Conservation (phyloP, 768 basidiomycete species). For the Boletus fagicola region DNA sequence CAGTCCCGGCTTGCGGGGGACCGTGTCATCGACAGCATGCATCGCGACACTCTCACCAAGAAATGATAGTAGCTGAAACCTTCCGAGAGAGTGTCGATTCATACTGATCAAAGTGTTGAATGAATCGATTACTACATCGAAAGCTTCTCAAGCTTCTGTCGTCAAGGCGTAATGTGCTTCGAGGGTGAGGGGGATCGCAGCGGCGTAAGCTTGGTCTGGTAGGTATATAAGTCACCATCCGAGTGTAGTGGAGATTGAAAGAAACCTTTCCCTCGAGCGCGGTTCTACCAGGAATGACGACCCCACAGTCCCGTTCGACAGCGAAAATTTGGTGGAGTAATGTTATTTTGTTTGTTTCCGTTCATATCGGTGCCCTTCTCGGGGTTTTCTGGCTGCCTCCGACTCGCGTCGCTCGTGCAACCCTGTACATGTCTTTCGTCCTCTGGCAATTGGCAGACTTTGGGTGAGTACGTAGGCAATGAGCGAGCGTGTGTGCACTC, state of each 20-base stretch:
- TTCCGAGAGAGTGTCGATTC: background rate
- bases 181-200: background rate
- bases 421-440: slow-evolving; percentile 3
- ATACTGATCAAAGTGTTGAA: background rate
- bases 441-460: slow-evolving; percentile 10
- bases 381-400: slow-evolving; percentile 9
- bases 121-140: background rate
- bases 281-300: background rate
- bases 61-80: background rate
- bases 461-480: slow-evolving; percentile 5
- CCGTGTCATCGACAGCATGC: background rate
- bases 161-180: background rate
- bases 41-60: background rate
- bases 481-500: background rate
- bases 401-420: background rate
- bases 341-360: background rate
- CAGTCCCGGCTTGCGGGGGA: background rate
- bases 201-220: background rate
- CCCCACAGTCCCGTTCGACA: background rate
- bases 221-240: background rate
- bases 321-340: slow-evolving; percentile 11
- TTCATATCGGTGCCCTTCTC: slow-evolving; percentile 8
- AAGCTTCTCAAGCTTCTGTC: background rate
- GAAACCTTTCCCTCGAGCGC: background rate
- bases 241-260: background rate